phyloP scores from a whole-genome alignment of 129 eudicot genomes.

The Artemisia argyi region DNA sequence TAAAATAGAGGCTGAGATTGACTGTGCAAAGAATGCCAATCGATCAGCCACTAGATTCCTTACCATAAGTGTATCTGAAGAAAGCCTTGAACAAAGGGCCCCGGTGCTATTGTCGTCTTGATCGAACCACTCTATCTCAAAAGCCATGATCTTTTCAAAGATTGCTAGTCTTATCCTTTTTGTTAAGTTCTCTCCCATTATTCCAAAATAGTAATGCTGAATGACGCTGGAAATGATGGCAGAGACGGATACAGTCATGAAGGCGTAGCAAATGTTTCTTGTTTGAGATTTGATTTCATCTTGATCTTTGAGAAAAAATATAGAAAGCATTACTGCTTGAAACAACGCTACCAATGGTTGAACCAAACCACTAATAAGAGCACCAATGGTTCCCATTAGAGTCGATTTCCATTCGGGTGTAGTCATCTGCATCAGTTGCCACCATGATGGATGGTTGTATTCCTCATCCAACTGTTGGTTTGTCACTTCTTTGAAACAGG shows the following conservation, averaged over 20 bases:
- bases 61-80: constrained; percentile 32
- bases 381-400: constrained; percentile 29
- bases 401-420: constrained; percentile 35
- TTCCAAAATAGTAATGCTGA: constrained; percentile 44
- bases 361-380: constrained; percentile 27
- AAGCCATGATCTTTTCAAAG: constrained; percentile 32
- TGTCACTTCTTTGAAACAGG: constrained; percentile 17
- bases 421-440: constrained; percentile 30
- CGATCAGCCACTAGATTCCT: constrained; percentile 41
- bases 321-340: constrained; percentile 33
- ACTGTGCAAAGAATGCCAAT: constrained; percentile 17
- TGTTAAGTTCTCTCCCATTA: constrained; percentile 42
- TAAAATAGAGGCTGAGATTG: constrained; percentile 32
- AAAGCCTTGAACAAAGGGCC: constrained; percentile 33
- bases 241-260: constrained; percentile 21
- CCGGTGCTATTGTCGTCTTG: constrained; percentile 37
- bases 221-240: constrained; percentile 26
- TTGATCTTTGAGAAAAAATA: constrained; percentile 27
- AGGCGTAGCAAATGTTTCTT: constrained; percentile 21
- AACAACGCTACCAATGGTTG: constrained; percentile 32
- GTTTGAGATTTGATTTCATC: constrained; percentile 23
- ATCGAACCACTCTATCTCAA: constrained; percentile 44
- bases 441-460: constrained; percentile 27
- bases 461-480: constrained; percentile 22
- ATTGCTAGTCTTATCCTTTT: constrained; percentile 29